Evolutionary conservation across 202 grass and related monocot genomes (phyloP), one percentile per base, ranked within the genome.

Genomic region (Alloteropsis angusta): DNA sequence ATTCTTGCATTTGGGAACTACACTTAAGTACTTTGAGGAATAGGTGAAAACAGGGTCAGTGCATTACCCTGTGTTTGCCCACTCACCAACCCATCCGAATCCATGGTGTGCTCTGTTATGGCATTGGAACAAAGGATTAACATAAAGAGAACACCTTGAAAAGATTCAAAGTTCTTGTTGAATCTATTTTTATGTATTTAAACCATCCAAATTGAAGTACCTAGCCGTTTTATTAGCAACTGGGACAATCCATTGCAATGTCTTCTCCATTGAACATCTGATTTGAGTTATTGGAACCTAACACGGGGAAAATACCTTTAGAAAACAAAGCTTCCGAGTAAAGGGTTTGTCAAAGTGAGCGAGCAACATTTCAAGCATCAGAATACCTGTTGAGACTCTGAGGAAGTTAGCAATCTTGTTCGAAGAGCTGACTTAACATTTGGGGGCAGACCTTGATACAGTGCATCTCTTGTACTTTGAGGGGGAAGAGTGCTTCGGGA

Each of bases 41-140:
- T 1, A 49, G 18, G 22, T 21, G 52, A 4, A 10, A 11, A 4
- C 7, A 0, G 9, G 45, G 43, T 65, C 23, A 81, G 26, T 10
- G 13, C 35, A 76, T 89, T 72, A 97, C 94, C 91, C 88, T 34
- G 84, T 88, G 67, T 90, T 91, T 25, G 94, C 91, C 94, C 94
- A 97, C 72, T 93, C 94, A 21, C 91, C 86, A 2, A 97, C 94
- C 94, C 94, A 97, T 70, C 94, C 94, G 50, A 97, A 97, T 50
- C 94, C 94, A 77, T 91, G 94, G 82, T 97, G 91, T 53, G 87
- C 90, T 77, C 94, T 97, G 65, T 46, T 65, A 34, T 65, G 62
- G 21, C 42, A 80, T 73, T 54, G 47, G 25, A 80, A 71, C 19
- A 65, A 89, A 59, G 8, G 21, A 62, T 62, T 38, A 55, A 19